These are phyloP conservation scores for Xylaria sp. DNA, from an alignment of 2,329 filamentous ascomycete species.

Conservation along the genomic window DNA sequence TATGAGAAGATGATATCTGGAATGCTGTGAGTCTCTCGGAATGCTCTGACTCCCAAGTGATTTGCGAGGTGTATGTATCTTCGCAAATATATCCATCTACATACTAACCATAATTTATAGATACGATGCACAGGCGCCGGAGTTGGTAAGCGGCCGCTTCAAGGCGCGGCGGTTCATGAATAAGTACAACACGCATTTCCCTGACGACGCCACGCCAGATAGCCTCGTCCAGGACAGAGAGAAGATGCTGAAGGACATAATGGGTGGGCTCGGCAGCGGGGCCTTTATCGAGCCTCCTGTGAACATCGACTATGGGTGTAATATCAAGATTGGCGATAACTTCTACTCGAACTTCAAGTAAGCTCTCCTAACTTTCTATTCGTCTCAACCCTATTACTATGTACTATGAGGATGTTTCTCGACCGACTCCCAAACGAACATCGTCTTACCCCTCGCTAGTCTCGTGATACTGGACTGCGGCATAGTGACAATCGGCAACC, in stretches of 20 bases:
- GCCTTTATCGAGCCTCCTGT: slow-evolving; percentile 71
- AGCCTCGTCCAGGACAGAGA: slow-evolving; percentile 54
- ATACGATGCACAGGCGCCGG: slow-evolving; percentile 62
- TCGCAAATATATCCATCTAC: neutral
- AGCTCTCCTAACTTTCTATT: slow-evolving; percentile 28
- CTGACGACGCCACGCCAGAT: slow-evolving; percentile 58
- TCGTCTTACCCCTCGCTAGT: slow-evolving; percentile 43
- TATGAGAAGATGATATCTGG: slow-evolving; percentile 74
- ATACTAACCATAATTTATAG: slow-evolving; percentile 46
- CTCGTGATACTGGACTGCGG: slow-evolving; percentile 78
- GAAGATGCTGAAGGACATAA: slow-evolving; percentile 59
- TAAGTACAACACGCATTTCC: slow-evolving; percentile 69
- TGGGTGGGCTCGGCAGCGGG: slow-evolving; percentile 63
- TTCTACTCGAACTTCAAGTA: slow-evolving; percentile 73
- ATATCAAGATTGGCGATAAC: slow-evolving; percentile 69
- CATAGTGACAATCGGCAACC: slow-evolving; percentile 73
- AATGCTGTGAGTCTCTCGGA: slow-evolving; percentile 61
- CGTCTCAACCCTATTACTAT: neutral
- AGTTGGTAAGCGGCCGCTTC: slow-evolving; percentile 63
- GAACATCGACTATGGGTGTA: slow-evolving; percentile 73
- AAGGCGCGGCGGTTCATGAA: slow-evolving; percentile 65
- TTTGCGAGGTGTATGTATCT: neutral
- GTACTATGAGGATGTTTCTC: neutral
- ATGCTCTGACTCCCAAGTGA: neutral
- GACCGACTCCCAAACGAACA: neutral